Evolutionary conservation across 2,329 filamentous ascomycete species (phyloP).

Genomic region (Talaromyces sp.): DNA sequence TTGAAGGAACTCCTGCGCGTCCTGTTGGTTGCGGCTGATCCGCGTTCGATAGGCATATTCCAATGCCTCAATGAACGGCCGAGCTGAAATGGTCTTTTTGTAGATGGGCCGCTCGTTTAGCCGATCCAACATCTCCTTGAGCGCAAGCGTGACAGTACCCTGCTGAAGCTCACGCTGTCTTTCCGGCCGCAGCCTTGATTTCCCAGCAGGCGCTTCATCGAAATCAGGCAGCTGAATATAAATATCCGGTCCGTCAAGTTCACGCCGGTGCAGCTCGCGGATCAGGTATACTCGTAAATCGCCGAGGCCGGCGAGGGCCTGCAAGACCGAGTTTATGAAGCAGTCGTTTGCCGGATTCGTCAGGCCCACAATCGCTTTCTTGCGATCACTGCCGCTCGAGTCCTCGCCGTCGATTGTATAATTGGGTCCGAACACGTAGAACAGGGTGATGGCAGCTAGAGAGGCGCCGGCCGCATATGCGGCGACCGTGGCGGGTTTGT

Average conservation of each 20-base stretch:
- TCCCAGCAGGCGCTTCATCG: conserved; percentile 26
- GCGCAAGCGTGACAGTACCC: conserved; percentile 74
- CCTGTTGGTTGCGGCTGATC: conserved; percentile 91
- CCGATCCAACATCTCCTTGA: conserved; percentile 88
- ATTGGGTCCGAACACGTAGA: conserved; percentile 97
- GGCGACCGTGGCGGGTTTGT: conserved; percentile 75
- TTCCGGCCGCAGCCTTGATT: conserved; percentile 32
- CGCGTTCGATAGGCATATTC: conserved; percentile 83
- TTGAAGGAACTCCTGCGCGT: conserved; percentile 95
- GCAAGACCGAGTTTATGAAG: conserved; percentile 94
- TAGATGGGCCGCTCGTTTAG: conserved; percentile 91
- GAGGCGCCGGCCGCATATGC: conserved; percentile 94
- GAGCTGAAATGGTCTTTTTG: conserved; percentile 85
- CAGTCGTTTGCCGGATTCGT: conserved; percentile 90
- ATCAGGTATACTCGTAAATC: conserved; percentile 90
- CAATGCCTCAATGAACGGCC: conserved; percentile 74
- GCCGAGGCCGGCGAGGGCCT: conserved; percentile 82
- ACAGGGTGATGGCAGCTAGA: conserved; percentile 85
- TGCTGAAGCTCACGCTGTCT: conserved; percentile 61
- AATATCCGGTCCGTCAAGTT: conserved; percentile 69
- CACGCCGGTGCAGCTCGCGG: conserved; percentile 77
- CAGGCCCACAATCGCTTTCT: conserved; percentile 83
- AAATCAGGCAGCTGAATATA: conserved; percentile 58
- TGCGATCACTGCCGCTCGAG: conserved; percentile 54
- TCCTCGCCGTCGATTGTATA: conserved; percentile 86